Base-by-base conservation (phyloP, 2,329 filamentous ascomycete genomes). In the Colletotrichum gloeosporioides region DNA sequence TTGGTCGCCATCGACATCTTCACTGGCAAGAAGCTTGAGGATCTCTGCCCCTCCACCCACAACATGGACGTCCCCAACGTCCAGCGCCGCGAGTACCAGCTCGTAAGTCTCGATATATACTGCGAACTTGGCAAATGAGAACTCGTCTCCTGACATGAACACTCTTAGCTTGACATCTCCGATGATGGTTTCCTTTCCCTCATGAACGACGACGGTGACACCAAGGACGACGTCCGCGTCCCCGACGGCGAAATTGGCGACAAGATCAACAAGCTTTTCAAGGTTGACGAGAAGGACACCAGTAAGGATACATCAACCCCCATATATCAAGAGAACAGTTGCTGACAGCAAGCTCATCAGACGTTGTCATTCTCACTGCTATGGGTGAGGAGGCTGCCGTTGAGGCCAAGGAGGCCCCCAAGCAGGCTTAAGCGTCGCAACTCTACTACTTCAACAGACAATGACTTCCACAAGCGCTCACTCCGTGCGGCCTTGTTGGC, bases 1-100 rank as follows among this genome's bases (percentile, higher is more conserved):
- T 91, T 99, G 84, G 94, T 98, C 85, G 97, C 96, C 86, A 93
- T 98, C 87, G 97, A 99, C 88, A 99, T 99, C 91, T 99, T 99
- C 94, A 99, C 96, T 81, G 92, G 92, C 93, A 99, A 98, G 95
- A 99, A 99, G 94, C 92, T 98, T 81, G 97, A 99, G 92, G 98
- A 99, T 91, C 93, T 99, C 79, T 98, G 94, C 89, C 97, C 97
- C 82, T 99, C 97, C 86, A 99, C 97, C 91, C 93, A 94, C 91
- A 94, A 98, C 92, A 98, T 98, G 95, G 95, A 99, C 85, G 97
- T 99, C 82, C 98, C 98, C 89, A 94, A 97, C 89, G 96, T 99
- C 89, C 87, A 86, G 83, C 96, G 96, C 85, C 92, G 91, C 88
- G 96, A 98, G 91, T 98, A 95, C 92, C 94, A 97, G 91, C 93